Base-by-base conservation (phyloP, 345 rosid genomes). In the Eucalyptus shirleyi region DNA sequence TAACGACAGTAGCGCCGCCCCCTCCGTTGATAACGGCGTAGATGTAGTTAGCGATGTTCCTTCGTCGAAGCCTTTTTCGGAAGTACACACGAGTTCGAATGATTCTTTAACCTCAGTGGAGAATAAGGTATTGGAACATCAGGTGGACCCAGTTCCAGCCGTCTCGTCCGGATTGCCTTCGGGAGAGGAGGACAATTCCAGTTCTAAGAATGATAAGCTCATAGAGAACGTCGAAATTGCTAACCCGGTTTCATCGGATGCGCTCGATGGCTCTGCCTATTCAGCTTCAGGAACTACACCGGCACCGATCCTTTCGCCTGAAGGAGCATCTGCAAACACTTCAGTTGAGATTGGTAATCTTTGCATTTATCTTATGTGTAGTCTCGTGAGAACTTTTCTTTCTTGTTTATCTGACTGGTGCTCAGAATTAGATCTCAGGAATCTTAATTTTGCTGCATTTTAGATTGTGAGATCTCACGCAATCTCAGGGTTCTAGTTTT, bases 321-420 rank as follows among this genome's bases (percentile, higher is more conserved):
- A 89, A 72, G 72, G 87, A 82, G 88, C 82, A 47, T 88, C 92
- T 85, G 90, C 90, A 30, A 93, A 49, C 62, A 88, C 88, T 92
- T 92, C 95, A 40, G 92, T 89, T 90, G 91, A 91, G 88, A 86
- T 96, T 91, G 97, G 98, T 96, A 91, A 67, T 18, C 55, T n/a
- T 72, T 87, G 56, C 86, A 89, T 30, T 83, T 45, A 72, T 69
- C 69, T 44, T 8, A 21, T 50, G n/a, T 37, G 12, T 62, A 9
- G 49, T 81, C 50, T 40, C 60, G 50, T 42, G 47, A 37, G 81
- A 30, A 67, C n/a, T 72, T 47, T 17, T 45, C 14, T 51, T 59
- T 50, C 49, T 16, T 37, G 51, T 69, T 49, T 53, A 67, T 88
- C 45, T 67, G 55, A 37, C 19, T 45, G 34, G 16, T 26, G 18